Conservation (phyloP, 148 eudicot species). For the Persicaria tinctoria region DNA sequence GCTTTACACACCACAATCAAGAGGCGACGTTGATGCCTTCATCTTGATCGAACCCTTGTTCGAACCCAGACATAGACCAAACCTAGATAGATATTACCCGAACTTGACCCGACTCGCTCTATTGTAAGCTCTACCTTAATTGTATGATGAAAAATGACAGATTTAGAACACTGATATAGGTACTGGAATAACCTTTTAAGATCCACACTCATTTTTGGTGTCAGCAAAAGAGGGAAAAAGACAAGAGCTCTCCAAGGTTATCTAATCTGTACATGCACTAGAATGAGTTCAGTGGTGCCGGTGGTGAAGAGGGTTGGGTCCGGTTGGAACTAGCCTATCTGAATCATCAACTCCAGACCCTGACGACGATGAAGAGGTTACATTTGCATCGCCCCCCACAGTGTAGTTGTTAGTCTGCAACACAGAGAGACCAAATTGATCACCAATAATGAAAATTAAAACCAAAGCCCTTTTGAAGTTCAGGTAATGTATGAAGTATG, state of each 20-base stretch:
- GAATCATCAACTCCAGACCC: neutral
- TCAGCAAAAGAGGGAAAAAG: neutral
- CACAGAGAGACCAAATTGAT: neutral
- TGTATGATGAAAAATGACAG: neutral
- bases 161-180: neutral
- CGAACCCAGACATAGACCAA: too few relatives aligned
- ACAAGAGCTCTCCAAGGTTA: neutral
- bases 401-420: constrained; percentile 2
- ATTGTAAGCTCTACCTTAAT: neutral
- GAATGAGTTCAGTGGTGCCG: neutral
- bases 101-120: too few relatives aligned
- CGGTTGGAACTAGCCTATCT: constrained; percentile 10
- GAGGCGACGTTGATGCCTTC: too few relatives aligned
- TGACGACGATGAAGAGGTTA: neutral
- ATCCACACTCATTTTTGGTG: neutral
- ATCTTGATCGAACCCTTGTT: too few relatives aligned
- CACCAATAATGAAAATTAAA: neutral
- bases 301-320: constrained; percentile 11
- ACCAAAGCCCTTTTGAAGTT: neutral
- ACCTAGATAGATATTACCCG: too few relatives aligned
- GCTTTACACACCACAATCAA: neutral
- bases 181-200: neutral
- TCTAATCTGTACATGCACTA: neutral
- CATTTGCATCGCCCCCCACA: neutral
- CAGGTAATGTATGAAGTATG: neutral